Evolutionary conservation across 495 filamentous ascomycete genomes (phyloP).

Genomic region (Xylaria flabelliformis): DNA sequence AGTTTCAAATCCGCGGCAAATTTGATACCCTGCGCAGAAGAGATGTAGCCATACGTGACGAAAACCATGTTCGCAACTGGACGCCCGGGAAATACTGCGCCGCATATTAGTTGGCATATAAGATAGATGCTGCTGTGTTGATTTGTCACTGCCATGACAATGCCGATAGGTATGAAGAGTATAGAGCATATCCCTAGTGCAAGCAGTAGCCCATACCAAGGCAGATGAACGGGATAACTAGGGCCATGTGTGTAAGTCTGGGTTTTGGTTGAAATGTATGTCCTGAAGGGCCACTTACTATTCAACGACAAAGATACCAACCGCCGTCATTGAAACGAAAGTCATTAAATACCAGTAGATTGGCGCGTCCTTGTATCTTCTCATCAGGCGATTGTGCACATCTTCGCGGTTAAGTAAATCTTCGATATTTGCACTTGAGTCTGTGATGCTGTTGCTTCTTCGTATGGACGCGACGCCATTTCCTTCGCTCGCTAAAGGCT

Average conservation of each 20-base stretch:
- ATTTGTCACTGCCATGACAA: slow-evolving; percentile 87
- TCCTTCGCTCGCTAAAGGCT: slow-evolving; percentile 45
- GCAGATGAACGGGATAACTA: slow-evolving; percentile 75
- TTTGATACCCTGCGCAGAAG: slow-evolving; percentile 82
- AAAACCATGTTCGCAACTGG: slow-evolving; percentile 91
- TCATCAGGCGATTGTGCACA: slow-evolving; percentile 80
- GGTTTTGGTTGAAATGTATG: background rate
- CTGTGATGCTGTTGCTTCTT: slow-evolving; percentile 31
- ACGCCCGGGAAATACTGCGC: slow-evolving; percentile 76
- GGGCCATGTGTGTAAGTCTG: slow-evolving; percentile 14
- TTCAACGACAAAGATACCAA: slow-evolving; percentile 85
- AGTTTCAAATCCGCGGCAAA: slow-evolving; percentile 88
- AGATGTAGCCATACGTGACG: slow-evolving; percentile 83
- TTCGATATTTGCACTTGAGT: slow-evolving; percentile 54
- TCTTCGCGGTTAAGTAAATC: slow-evolving; percentile 71
- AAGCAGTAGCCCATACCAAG: slow-evolving; percentile 79
- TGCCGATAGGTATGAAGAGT: slow-evolving; percentile 80
- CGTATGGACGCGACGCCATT: slow-evolving; percentile 31
- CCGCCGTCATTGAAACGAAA: slow-evolving; percentile 70
- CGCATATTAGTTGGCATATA: slow-evolving; percentile 82
- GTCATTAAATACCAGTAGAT: slow-evolving; percentile 77
- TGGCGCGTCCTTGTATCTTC: slow-evolving; percentile 75
- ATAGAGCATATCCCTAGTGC: slow-evolving; percentile 74
- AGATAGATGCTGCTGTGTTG: slow-evolving; percentile 82
- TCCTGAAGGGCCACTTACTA: slow-evolving; percentile 54